Conservation (phyloP, 805 yeast genomes). For the Barnettozyma pratensis region DNA sequence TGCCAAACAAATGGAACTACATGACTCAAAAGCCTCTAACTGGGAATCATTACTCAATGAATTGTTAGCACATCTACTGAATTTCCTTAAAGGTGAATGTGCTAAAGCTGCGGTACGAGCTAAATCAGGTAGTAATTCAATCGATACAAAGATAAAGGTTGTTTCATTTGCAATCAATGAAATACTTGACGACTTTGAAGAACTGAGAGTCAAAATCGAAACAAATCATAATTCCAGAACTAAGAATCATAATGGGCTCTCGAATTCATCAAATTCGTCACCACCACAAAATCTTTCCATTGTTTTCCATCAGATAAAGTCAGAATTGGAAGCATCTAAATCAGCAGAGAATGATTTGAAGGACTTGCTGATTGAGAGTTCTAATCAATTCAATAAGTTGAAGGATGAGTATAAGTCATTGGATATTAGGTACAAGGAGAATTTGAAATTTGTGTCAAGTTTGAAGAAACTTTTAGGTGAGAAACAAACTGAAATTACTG, state of each 20-base stretch:
- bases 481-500: slow-evolving; percentile 13
- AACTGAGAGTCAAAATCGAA: neutral
- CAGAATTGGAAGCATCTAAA: slow-evolving; percentile 11
- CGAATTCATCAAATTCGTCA: neutral
- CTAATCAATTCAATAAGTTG: slow-evolving; percentile 9
- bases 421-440: slow-evolving; percentile 15
- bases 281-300: neutral
- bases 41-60: slow-evolving; percentile 15
- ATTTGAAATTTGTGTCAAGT: slow-evolving; percentile 2
- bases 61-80: slow-evolving; percentile 10
- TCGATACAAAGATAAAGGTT: slow-evolving; percentile 20
- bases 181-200: slow-evolving; percentile 4
- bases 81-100: slow-evolving; percentile 14
- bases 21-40: slow-evolving; percentile 3
- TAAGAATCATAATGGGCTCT: neutral
- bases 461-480: slow-evolving; percentile 16
- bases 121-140: slow-evolving; percentile 11
- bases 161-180: slow-evolving; percentile 17
- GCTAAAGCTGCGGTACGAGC: slow-evolving; percentile 18
- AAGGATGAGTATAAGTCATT: slow-evolving; percentile 13
- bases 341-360: slow-evolving; percentile 16
- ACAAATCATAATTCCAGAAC: neutral
- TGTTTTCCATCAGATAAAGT: slow-evolving; percentile 2
- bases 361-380: slow-evolving; percentile 10
- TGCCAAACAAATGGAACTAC: slow-evolving; percentile 1